phyloP scores from a whole-genome alignment of 495 filamentous ascomycete species.

The Aspergillus mulundensis region DNA sequence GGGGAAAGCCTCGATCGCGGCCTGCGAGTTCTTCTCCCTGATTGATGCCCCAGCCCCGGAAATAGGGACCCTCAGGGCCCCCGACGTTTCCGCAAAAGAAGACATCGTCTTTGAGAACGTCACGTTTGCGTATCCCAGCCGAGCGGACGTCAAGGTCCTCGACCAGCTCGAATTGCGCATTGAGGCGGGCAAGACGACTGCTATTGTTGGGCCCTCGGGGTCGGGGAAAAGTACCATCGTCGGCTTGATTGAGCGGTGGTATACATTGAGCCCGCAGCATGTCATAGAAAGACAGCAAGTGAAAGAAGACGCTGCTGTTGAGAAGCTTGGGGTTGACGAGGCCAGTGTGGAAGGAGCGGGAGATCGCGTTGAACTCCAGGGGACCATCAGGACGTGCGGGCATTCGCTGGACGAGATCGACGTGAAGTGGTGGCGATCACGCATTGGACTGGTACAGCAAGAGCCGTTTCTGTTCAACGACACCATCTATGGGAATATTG shows the following conservation, averaged over 20 bases:
- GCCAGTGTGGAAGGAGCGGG: no score
- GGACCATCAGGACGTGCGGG: conserved; percentile 74
- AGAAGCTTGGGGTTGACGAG: no score
- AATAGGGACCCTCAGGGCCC: no score
- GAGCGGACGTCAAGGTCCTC: conserved; percentile 35
- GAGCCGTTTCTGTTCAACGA: conserved; percentile 71
- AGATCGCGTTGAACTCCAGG: conserved; percentile 76
- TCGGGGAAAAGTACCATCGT: conserved; percentile 91
- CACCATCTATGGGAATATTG: conserved; percentile 82
- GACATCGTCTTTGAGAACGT: conserved; percentile 35
- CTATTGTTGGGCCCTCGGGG: conserved; percentile 48
- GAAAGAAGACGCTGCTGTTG: no score
- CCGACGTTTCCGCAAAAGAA: no score
- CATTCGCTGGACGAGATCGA: conserved; percentile 77
- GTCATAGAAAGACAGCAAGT: no score
- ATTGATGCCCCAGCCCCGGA: no score
- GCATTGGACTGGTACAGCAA: conserved; percentile 76
- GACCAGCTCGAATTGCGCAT: conserved; percentile 35
- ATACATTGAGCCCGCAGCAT: no score
- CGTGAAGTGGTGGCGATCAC: conserved; percentile 83
- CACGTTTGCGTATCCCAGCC: conserved; percentile 54
- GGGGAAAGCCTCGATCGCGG: no score
- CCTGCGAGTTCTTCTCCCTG: no score
- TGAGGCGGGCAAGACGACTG: conserved; percentile 42
- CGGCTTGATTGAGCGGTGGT: conserved; percentile 88